These are phyloP conservation scores for Breynia disticha DNA, from an alignment of 441 rosid genomes.

Conservation along the genomic window DNA sequence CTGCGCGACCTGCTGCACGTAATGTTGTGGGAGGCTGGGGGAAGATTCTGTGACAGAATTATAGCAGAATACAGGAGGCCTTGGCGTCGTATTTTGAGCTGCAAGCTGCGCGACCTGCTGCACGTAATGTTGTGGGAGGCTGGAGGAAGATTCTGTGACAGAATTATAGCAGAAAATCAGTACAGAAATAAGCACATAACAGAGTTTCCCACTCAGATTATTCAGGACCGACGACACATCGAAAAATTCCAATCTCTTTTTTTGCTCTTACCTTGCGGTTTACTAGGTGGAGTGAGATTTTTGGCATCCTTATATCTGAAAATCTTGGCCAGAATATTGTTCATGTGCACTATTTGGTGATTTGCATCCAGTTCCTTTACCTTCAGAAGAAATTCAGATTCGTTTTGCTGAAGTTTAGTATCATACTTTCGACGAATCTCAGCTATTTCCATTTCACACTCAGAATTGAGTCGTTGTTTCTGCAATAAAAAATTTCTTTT, in stretches of 20 bases:
- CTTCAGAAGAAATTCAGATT: slow-evolving; percentile 32
- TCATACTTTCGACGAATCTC: slow-evolving; percentile 56
- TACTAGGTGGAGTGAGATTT: slow-evolving; percentile 20
- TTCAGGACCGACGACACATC: no score
- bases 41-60: slow-evolving; percentile 32
- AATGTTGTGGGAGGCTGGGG: no score
- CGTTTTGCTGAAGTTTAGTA: slow-evolving; percentile 37
- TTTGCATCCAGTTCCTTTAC: slow-evolving; percentile 34
- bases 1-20: slow-evolving; percentile 7
- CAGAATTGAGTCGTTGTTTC: slow-evolving; percentile 39
- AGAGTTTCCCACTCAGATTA: neutral
- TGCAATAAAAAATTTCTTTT: slow-evolving; percentile 27
- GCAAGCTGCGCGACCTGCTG: no score
- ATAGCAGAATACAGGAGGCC: slow-evolving; percentile 14
- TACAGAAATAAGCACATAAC: neutral
- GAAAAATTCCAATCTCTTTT: neutral
- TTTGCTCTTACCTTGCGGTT: slow-evolving; percentile 39
- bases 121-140: slow-evolving; percentile 35
- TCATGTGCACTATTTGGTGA: slow-evolving; percentile 36
- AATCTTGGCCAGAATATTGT: slow-evolving; percentile 68
- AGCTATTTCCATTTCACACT: slow-evolving; percentile 57
- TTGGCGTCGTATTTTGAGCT: slow-evolving; percentile 26
- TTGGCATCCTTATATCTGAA: slow-evolving; percentile 43
- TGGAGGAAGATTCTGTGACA: slow-evolving; percentile 34
- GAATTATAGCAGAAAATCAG: slow-evolving; percentile 10